Base-by-base conservation (phyloP, 2,329 filamentous ascomycete species). In the Cylindrodendrum hubeiense region DNA sequence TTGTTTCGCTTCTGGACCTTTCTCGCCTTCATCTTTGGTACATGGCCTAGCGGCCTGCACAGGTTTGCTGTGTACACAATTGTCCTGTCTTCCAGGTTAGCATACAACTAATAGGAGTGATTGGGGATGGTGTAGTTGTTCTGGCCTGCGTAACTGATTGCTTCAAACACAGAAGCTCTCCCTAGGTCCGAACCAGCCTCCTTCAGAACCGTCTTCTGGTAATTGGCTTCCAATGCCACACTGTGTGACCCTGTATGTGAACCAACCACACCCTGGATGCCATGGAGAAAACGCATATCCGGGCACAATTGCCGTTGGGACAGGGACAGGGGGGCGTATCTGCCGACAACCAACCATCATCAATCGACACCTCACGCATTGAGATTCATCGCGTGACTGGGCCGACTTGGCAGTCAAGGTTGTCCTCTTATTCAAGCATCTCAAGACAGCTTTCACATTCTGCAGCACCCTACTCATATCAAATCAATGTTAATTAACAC, bases 401-500 rank as follows among this genome's bases (percentile, higher is more conserved):
- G 33, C 33, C 17, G 37, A n/a, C 9, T 7, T n/a, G n/a, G 37
- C n/a, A n/a, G 8, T 5, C 15, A 8, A 39, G 37, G n/a, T 17
- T 17, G 7, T 17, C 15, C 13, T 15, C 7, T 39, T 8, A 15
- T n/a, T n/a, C 17, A 6, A 19, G 6, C 8, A n/a, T 17, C 15
- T 5, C 6, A n/a, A n/a, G 15, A 39, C 7, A 8, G n/a, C 37
- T 17, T 15, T 19, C 17, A 17, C 17, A n/a, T 3, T 34, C 33
- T n/a, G 28, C 28, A 30, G 8, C 28, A 10, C 28, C 28, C 24
- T 17, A 15, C 28, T 4, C 12, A 21, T 26, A 43, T 21, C 52
- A 50, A 50, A 62, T 34, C 15, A 28, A 56, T 62, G 34, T 39
- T 17, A 22, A 62, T 62, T 62, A 62, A 62, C 17, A 62, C 59